Base-by-base conservation (phyloP, 2,329 filamentous ascomycete genomes). In the Paraconiothyrium brasiliense region DNA sequence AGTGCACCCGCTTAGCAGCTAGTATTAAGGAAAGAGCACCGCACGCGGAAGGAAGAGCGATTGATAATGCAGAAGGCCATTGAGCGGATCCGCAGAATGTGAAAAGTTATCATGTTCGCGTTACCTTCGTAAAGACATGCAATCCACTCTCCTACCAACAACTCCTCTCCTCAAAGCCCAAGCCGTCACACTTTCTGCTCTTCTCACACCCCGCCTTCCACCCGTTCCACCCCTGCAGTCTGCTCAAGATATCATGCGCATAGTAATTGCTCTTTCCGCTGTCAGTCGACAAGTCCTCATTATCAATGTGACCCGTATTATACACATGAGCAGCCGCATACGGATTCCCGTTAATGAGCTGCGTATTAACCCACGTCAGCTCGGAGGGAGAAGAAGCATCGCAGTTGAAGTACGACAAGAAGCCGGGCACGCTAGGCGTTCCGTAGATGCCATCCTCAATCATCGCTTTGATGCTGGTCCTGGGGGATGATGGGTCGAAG, bases 221-320 rank as follows among this genome's bases (percentile, higher is more conserved):
- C 2, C 63, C 64, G 51, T 62, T 60, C 67, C 67, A 70, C 6
- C 67, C 67, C 10, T 62, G 39, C 47, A 70, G 49, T 37, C 67
- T 48, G 46, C 59, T 66, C 27, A 61, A 54, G 35, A 70, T 54
- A 58, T 70, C 66, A 51, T 63, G 58, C 13, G 60, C 62, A 59
- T 70, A 70, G 24, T 49, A 59, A 47, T 57, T 61, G 43, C 58
- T 62, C 35, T 59, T 61, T 14, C 58, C 22, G n/a, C 37, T 20
- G 39, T 57, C 47, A 16, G 22, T 47, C 2, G 54, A 57, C 13
- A 70, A 39, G 44, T 67, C 47, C 20, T 54, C 49, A 34, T 35
- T 54, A 13, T 54, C 22, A 10, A 67, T 58, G 11, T 39, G 34
- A 3, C 66, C 66, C 13, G 47, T 50, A 35, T 69, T 70, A 30